phyloP scores from a whole-genome alignment of 2,329 filamentous ascomycete species.

The Arthrobotrys iridis region DNA sequence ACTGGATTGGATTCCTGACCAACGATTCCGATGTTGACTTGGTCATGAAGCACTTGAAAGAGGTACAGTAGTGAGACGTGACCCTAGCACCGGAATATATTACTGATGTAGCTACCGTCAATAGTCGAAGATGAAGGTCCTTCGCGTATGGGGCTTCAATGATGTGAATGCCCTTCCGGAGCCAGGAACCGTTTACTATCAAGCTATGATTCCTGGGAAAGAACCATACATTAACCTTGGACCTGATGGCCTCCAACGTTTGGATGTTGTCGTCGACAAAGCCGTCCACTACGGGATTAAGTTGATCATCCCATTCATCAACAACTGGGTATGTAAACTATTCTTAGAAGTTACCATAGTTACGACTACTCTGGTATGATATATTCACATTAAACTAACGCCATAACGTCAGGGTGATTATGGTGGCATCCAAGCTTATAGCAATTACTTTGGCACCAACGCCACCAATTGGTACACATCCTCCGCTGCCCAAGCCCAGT shows the following conservation, averaged over 20 bases:
- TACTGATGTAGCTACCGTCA: not conserved
- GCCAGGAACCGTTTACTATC: conserved; percentile 46
- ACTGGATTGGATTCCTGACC: conserved; percentile 49
- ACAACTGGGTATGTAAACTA: conserved; percentile 68
- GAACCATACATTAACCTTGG: conserved; percentile 56
- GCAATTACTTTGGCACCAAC: conserved; percentile 66
- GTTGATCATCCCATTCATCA: conserved; percentile 73
- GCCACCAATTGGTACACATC: conserved; percentile 70
- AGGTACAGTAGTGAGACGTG: not conserved
- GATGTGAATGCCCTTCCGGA: conserved; percentile 61
- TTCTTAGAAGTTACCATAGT: not conserved
- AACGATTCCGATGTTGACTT: conserved; percentile 66
- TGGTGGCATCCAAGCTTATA: conserved; percentile 55
- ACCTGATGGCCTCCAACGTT: conserved; percentile 67
- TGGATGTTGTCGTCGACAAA: conserved; percentile 72
- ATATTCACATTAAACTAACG: not conserved
- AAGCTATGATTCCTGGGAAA: conserved; percentile 38
- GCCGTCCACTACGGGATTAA: conserved; percentile 71
- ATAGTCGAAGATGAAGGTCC: conserved; percentile 67
- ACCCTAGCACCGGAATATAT: not conserved
- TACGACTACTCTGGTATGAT: not conserved
- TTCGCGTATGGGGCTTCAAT: conserved; percentile 73
- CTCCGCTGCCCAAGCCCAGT: conserved; percentile 67
- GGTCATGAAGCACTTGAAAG: conserved; percentile 65
- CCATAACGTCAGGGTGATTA: conserved; percentile 35